These are phyloP conservation scores for Fusarium tuaranense DNA, from an alignment of 2,329 filamentous ascomycete genomes.

Conservation along the genomic window DNA sequence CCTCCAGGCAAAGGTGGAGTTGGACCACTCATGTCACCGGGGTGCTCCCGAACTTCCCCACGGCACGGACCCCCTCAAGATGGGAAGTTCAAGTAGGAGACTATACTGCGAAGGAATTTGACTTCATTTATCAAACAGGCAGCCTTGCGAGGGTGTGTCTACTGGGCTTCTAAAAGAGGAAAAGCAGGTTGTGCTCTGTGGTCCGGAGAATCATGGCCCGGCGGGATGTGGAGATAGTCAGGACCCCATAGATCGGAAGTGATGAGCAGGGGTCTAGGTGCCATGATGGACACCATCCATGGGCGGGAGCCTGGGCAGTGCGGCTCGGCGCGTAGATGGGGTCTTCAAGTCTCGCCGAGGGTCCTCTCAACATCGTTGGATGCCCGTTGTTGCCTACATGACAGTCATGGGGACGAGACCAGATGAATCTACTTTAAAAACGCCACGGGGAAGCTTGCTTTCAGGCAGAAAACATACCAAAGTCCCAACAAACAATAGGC, in stretches of 20 bases:
- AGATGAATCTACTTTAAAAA: slow-evolving; percentile 35
- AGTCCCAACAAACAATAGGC: not conserved
- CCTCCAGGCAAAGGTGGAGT: slow-evolving; percentile 30
- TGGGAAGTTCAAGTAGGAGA: not conserved
- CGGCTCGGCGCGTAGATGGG: slow-evolving; percentile 40
- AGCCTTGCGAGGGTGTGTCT: not conserved
- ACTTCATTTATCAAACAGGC: not conserved
- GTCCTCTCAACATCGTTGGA: slow-evolving; percentile 16
- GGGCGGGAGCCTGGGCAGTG: slow-evolving; percentile 44
- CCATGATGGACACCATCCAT: slow-evolving; percentile 28
- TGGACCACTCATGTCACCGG: slow-evolving; percentile 23
- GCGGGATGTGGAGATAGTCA: not conserved
- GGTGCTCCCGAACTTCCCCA: slow-evolving; percentile 1
- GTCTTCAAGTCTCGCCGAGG: slow-evolving; percentile 9
- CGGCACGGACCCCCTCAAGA: not conserved
- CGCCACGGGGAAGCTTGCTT: slow-evolving; percentile 29
- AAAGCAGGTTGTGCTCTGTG: not conserved
- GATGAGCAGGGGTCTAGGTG: not conserved
- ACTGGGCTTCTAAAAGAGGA: not conserved
- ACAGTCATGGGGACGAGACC: slow-evolving; percentile 6
- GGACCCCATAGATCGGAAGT: slow-evolving; percentile 20
- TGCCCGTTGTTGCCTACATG: slow-evolving; percentile 36
- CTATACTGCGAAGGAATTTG: not conserved
- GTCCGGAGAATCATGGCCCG: not conserved
- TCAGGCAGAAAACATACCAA: slow-evolving; percentile 34